These are phyloP conservation scores for Epichloe amarillans DNA, from an alignment of 2,329 filamentous ascomycete species.

Conservation along the genomic window DNA sequence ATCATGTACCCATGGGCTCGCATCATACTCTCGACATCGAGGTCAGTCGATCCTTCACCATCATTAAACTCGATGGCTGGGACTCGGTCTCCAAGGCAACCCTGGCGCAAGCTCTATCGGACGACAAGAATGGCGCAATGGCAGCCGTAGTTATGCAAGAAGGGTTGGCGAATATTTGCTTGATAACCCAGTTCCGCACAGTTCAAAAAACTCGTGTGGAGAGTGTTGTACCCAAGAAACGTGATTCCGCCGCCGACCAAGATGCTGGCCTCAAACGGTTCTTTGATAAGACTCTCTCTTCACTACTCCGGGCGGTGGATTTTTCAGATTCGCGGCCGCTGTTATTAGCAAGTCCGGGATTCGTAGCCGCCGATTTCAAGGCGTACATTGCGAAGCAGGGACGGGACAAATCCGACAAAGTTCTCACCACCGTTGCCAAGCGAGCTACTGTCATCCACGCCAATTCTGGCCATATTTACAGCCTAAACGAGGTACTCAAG, in stretches of 20 bases:
- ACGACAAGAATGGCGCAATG: constrained; percentile 67
- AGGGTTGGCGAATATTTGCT: constrained; percentile 67
- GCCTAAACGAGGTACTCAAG: constrained; percentile 74
- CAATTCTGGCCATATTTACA: constrained; percentile 75
- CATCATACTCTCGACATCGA: constrained; percentile 65
- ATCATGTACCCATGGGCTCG: constrained; percentile 37
- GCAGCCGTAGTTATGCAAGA: constrained; percentile 93
- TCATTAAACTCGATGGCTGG: constrained; percentile 78
- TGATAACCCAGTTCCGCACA: constrained; percentile 70
- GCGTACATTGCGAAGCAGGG: constrained; percentile 55
- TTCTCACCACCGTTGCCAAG: constrained; percentile 47
- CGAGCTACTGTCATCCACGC: constrained; percentile 66
- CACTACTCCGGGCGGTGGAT: constrained; percentile 66
- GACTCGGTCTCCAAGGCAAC: constrained; percentile 75
- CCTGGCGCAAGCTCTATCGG: constrained; percentile 64
- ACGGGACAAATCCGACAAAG: constrained; percentile 49
- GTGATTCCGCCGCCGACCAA: constrained; percentile 49
- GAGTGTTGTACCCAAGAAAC: constrained; percentile 53
- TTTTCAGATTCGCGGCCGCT: constrained; percentile 57
- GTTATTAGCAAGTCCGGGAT: constrained; percentile 79
- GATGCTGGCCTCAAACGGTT: constrained; percentile 60
- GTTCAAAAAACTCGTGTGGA: constrained; percentile 50
- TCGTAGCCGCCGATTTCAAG: constrained; percentile 69
- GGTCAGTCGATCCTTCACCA: constrained; percentile 71
- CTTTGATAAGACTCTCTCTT: constrained; percentile 63